Percentiles rank a stretch among this genome's conserved stretches.
These are phyloP conservation scores for Epichloe aotearoae DNA, from an alignment of 2,329 filamentous ascomycete species.

Conservation along the genomic window DNA sequence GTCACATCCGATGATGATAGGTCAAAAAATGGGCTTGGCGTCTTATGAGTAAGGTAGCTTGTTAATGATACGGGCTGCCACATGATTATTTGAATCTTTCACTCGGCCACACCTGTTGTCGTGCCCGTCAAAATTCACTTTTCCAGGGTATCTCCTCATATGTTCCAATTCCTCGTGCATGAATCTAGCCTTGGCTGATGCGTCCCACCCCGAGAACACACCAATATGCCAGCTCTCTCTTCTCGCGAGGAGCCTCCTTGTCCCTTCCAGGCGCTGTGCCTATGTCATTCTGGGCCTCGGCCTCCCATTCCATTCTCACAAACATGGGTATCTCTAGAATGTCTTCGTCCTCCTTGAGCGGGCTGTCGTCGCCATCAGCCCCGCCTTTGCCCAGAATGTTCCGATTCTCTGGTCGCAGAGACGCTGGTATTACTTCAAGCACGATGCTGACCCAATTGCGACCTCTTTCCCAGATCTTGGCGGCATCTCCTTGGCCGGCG, in stretches of 20 bases:
- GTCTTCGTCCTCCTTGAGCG: constrained; percentile 46
- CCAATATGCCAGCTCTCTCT: constrained; percentile 89
- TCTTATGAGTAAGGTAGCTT: constrained; percentile 36
- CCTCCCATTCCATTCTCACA: constrained; percentile 83
- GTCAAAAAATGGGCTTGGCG: constrained; percentile 29
- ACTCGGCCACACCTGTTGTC: constrained; percentile 11
- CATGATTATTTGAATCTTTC: constrained; percentile 22
- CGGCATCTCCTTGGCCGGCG: constrained; percentile 55
- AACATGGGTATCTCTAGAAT: constrained; percentile 85
- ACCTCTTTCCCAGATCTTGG: constrained; percentile 91
- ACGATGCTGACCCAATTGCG: constrained; percentile 93
- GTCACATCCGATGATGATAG: constrained; percentile 22
- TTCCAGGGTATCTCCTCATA: constrained; percentile 24
- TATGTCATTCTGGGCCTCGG: constrained; percentile 52
- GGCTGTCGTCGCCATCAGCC: constrained; percentile 29
- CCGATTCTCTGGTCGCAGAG: constrained; percentile 29
- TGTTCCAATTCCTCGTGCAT: constrained; percentile 1
- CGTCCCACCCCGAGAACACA: constrained; percentile 79
- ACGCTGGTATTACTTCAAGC: constrained; percentile 68
- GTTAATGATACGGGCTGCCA: constrained; percentile 32
- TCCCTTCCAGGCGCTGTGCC: constrained; percentile 38
- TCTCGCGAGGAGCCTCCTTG: constrained; percentile 56
- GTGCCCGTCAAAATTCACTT: constrained; percentile 7
- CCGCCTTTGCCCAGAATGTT: constrained; percentile 16
- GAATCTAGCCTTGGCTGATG: constrained; percentile 41